Conservation (phyloP, 345 rosid species). For the Fremontodendron californicum region DNA sequence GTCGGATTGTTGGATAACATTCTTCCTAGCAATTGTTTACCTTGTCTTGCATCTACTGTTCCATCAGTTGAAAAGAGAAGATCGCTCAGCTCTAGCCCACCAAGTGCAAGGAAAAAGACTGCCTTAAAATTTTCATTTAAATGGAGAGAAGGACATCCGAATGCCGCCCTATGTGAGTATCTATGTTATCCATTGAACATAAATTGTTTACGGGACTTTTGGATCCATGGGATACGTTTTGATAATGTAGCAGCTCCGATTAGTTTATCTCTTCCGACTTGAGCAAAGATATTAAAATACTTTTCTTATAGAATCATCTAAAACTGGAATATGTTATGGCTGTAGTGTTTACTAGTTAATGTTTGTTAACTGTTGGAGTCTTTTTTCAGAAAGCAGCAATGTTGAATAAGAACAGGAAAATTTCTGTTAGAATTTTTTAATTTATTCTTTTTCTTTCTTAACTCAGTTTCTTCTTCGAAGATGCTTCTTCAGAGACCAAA, state of each 20-base stretch:
- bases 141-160: conserved; percentile 74
- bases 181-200: background rate
- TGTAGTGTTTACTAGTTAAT: background rate
- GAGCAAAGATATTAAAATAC: background rate
- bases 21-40: conserved; percentile 73
- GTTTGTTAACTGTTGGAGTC: background rate
- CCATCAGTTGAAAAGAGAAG: conserved; percentile 71
- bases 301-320: background rate
- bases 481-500: conserved; percentile 49
- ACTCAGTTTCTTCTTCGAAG: conserved; percentile 81
- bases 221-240: background rate
- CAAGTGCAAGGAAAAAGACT: conserved; percentile 53
- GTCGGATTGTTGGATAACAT: conserved; percentile 48
- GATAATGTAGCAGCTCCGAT: background rate
- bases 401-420: background rate
- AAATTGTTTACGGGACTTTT: background rate
- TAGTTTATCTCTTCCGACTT: background rate
- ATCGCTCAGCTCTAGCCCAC: conserved; percentile 64
- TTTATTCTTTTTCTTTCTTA: conserved; percentile 10
- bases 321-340: background rate
- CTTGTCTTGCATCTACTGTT: conserved; percentile 68
- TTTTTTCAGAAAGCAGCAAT: background rate
- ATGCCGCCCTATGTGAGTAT: conserved; percentile 58
- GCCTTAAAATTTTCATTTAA: conserved; percentile 62
- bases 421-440: background rate